Conservation (phyloP, 345 rosid genomes). For the Populus simonii region DNA sequence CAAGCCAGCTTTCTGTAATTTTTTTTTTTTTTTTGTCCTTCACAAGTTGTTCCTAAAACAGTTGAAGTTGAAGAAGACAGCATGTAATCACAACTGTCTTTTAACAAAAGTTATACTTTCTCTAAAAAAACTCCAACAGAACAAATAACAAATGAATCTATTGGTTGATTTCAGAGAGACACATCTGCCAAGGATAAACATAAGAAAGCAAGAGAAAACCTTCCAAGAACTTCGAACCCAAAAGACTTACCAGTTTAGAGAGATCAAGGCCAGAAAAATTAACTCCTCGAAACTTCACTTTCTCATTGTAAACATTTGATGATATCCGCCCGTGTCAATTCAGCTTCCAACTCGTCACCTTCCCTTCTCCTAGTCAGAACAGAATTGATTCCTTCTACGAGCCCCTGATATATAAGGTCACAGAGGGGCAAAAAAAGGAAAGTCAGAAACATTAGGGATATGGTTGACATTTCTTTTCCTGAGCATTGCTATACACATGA, state of each 20-base stretch:
- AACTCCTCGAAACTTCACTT: slow-evolving; percentile 75
- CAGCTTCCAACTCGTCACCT: slow-evolving; percentile 52
- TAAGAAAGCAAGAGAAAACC: background rate
- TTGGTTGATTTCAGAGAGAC: background rate
- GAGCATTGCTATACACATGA: background rate
- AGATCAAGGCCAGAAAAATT: slow-evolving; percentile 90
- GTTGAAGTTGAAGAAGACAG: background rate
- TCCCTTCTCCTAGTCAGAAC: slow-evolving; percentile 49
- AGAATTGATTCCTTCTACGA: slow-evolving; percentile 52
- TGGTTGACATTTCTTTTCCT: background rate
- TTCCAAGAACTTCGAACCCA: slow-evolving; percentile 13
- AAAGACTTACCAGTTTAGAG: slow-evolving; percentile 72
- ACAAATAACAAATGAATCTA: slow-evolving; percentile 1
- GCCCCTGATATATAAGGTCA: slow-evolving; percentile 47
- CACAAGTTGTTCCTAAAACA: background rate
- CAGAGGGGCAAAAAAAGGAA: background rate
- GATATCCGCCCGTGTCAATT: slow-evolving; percentile 73
- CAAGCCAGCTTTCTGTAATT: background rate
- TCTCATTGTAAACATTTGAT: slow-evolving; percentile 82
- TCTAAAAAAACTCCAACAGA: background rate
- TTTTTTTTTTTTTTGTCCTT: background rate
- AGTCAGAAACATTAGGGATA: background rate
- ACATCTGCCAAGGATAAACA: background rate
- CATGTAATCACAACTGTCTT: background rate
- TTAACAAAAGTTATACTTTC: background rate